Evolutionary conservation across 2,329 filamentous ascomycete species (phyloP), one percentile per base, ranked within the genome.

Genomic region (Helotiales sp.): DNA sequence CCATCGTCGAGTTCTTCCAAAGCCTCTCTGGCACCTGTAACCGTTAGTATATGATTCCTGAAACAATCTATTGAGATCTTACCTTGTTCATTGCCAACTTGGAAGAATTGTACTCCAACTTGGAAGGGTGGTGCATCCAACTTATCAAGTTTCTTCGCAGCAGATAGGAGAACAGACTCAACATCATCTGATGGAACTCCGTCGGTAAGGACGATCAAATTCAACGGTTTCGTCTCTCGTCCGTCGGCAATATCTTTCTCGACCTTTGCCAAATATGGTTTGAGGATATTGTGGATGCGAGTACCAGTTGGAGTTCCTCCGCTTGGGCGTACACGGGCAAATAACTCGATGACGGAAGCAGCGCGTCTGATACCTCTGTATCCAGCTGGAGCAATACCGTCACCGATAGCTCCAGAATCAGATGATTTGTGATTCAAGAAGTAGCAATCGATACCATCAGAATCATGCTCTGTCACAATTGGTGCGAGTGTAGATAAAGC

Each of bases 51-150:
- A n/a, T n/a, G n/a, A n/a, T n/a, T n/a, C n/a, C n/a, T n/a, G n/a
- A n/a, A n/a, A n/a, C n/a, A n/a, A n/a, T n/a, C n/a, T n/a, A n/a
- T n/a, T n/a, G n/a, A n/a, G n/a, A n/a, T n/a, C n/a, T n/a, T n/a
- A 0, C 73, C 76, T 0, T 75, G 69, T 65, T 96, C 90, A 50
- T 83, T 80, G 56, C 95, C 93, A 44, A 98, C 89, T 74, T 97
- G 93, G 78, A 98, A 96, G 77, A 98, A 98, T 72, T 98, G 93
- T 56, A 98, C 85, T 31, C 93, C 93, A 8, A 97, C 79, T 76
- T 98, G 95, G 79, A 89, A 89, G 0, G 86, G 81, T 3, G 88
- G 85, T 0, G 91, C 91, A 8, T 86, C 80, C 7, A 89, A 72
- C 52, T 74, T 74, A 68, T 95, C 88, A 30, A 98, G 82, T 68